Conservation (phyloP, 2,329 filamentous ascomycete genomes). For the Aurifilum marmelostoma region DNA sequence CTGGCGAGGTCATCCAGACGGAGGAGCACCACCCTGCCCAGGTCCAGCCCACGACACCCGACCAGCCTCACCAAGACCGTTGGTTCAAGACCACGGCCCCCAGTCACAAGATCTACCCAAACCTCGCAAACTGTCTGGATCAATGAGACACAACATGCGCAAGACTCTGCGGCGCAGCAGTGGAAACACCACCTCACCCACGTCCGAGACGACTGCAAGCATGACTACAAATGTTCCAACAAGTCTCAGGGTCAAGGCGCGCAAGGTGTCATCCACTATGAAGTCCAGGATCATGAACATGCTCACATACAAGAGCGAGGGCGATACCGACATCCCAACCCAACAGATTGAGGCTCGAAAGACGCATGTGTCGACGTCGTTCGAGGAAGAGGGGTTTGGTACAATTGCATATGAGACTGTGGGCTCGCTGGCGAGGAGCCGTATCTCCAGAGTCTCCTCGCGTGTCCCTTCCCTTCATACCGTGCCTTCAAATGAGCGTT, state of each 20-base stretch:
- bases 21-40: constrained; percentile 15
- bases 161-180: constrained; percentile 55
- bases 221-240: constrained; percentile 36
- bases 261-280: constrained; percentile 65
- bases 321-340: constrained; percentile 45
- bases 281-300: constrained; percentile 64
- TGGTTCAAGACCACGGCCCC: constrained; percentile 4
- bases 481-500: constrained; percentile 48
- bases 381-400: constrained; percentile 27
- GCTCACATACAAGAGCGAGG: constrained; percentile 50
- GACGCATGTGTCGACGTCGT: constrained; percentile 35
- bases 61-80: constrained; percentile 35
- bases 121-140: constrained; percentile 49
- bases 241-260: constrained; percentile 54
- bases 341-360: constrained; percentile 57
- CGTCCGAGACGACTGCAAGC: constrained; percentile 19
- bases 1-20: constrained; percentile 35
- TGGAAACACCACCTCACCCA: constrained; percentile 34
- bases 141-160: constrained; percentile 47
- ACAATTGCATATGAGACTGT: constrained; percentile 29
- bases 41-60: constrained; percentile 36
- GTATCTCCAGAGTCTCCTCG: constrained; percentile 52
- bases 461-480: constrained; percentile 55
- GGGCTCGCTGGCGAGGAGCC: constrained; percentile 13
- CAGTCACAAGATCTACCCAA: constrained; percentile 41